Conservation (phyloP, 2,329 filamentous ascomycete species). For the Escovopsis sp. region DNA sequence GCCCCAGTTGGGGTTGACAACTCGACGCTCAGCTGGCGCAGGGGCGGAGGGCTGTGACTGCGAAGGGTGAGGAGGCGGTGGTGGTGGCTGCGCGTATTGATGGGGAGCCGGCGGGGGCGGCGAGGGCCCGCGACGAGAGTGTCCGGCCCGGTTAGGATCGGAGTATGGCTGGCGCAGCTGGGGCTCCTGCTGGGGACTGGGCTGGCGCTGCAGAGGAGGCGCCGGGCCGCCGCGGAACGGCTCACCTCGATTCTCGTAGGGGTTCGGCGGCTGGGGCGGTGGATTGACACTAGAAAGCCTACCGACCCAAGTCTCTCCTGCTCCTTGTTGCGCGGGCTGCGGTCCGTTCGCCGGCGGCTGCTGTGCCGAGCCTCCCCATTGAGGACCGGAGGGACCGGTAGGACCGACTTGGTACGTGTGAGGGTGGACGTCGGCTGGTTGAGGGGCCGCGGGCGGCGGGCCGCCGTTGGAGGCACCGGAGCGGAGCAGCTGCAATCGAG, state of each 20-base stretch:
- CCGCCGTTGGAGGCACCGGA: slow-evolving; percentile 62
- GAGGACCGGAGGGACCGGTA: slow-evolving; percentile 67
- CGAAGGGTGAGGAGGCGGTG: slow-evolving; percentile 31
- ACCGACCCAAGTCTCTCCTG: slow-evolving; percentile 41
- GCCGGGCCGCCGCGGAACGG: slow-evolving; percentile 52
- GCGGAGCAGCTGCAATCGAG: slow-evolving; percentile 75
- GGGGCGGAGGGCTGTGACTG: slow-evolving; percentile 34
- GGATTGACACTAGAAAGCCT: slow-evolving; percentile 68
- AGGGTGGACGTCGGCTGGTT: slow-evolving; percentile 90
- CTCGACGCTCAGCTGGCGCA: slow-evolving; percentile 36
- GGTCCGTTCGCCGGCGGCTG: slow-evolving; percentile 37
- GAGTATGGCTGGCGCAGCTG: slow-evolving; percentile 49
- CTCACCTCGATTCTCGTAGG: slow-evolving; percentile 62
- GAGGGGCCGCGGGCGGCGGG: slow-evolving; percentile 63
- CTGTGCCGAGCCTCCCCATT: slow-evolving; percentile 72
- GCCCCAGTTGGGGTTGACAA: slow-evolving; percentile 44
- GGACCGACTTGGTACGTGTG: slow-evolving; percentile 83
- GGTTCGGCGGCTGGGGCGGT: slow-evolving; percentile 62
- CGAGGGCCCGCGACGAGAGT: slow-evolving; percentile 36
- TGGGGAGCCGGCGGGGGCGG: slow-evolving; percentile 34
- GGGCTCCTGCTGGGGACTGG: slow-evolving; percentile 59
- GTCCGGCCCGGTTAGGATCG: slow-evolving; percentile 17
- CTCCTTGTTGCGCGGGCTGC: slow-evolving; percentile 45
- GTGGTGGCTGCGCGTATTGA: slow-evolving; percentile 35
- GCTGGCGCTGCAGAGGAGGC: slow-evolving; percentile 53